These are phyloP conservation scores for Scenedesmus sp. DNA, from an alignment of 163 green algal genomes.

Conservation along the genomic window DNA sequence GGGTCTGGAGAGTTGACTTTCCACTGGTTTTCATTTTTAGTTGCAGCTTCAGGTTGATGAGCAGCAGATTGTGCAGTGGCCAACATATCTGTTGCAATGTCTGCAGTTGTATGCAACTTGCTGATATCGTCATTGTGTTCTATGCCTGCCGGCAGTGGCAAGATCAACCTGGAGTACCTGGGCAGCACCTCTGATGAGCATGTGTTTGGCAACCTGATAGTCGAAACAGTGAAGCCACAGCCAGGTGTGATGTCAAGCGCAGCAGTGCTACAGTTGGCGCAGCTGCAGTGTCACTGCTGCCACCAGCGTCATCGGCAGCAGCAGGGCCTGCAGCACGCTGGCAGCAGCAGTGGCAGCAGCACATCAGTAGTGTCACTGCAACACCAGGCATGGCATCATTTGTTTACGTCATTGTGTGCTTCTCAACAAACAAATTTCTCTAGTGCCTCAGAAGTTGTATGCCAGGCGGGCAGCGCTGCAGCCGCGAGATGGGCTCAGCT, in stretches of 20 bases:
- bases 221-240: not conserved
- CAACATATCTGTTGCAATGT: not conserved
- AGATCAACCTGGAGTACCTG: constrained; percentile 18
- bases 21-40: too few species aligned
- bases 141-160: not conserved
- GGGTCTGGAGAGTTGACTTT: too few species aligned
- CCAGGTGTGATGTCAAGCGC: not conserved
- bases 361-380: too few species aligned
- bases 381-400: too few species aligned
- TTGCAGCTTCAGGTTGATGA: not conserved
- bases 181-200: not conserved
- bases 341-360: not conserved
- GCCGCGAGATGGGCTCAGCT: not conserved
- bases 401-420: too few species aligned
- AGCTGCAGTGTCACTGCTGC: not conserved
- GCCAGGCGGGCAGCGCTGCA: not conserved
- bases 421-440: not conserved
- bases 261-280: not conserved
- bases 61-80: not conserved
- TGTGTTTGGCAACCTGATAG: constrained; percentile 22
- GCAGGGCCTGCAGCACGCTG: not conserved
- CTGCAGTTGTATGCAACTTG: not conserved
- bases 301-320: too few species aligned
- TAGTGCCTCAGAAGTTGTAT: not conserved
- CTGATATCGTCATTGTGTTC: not conserved